phyloP scores from a whole-genome alignment of 2,329 filamentous ascomycete species.

The Teratosphaeria epicoccoides region DNA sequence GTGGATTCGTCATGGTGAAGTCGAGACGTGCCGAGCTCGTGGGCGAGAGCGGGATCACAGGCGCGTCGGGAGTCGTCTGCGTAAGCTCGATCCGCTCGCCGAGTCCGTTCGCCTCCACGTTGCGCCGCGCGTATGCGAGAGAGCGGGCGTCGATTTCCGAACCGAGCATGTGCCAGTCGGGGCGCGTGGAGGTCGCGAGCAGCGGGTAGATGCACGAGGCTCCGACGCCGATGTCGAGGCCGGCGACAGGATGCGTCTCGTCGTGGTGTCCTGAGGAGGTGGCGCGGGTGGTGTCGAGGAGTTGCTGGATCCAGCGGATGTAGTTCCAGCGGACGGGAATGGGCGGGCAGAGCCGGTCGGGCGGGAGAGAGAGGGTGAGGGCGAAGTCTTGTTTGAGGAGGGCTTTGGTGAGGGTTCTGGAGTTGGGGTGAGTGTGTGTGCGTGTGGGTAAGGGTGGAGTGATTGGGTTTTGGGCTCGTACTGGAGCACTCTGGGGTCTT shows the following conservation, averaged over 20 bases:
- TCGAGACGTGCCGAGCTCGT: conserved; percentile 49
- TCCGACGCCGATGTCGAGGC: conserved; percentile 61
- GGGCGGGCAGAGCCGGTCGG: conserved; percentile 75
- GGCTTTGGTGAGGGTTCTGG: conserved; percentile 60
- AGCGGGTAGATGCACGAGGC: conserved; percentile 87
- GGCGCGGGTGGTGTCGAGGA: conserved; percentile 60
- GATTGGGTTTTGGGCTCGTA: conserved; percentile 52
- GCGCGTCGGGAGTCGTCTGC: conserved; percentile 32
- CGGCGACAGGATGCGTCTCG: conserved; percentile 46
- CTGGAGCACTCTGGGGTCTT: conserved; percentile 63
- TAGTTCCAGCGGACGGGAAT: conserved; percentile 67
- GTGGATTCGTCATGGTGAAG: conserved; percentile 90
- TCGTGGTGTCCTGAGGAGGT: conserved; percentile 37
- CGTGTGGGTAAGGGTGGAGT: conserved; percentile 55
- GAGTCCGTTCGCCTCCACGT: conserved; percentile 57
- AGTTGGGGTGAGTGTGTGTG: conserved; percentile 37
- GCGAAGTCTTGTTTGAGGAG: conserved; percentile 67
- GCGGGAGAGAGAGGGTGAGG: conserved; percentile 57
- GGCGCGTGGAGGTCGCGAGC: conserved; percentile 58
- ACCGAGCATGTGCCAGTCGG: conserved; percentile 47
- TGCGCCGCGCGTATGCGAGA: conserved; percentile 53
- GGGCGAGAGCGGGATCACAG: conserved; percentile 54
- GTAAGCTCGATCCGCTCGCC: conserved; percentile 55
- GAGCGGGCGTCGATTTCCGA: conserved; percentile 66
- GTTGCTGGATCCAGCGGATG: conserved; percentile 72